Evolutionary conservation across 306 rosid genomes (phyloP).

Genomic region (Rosa rugosa): DNA sequence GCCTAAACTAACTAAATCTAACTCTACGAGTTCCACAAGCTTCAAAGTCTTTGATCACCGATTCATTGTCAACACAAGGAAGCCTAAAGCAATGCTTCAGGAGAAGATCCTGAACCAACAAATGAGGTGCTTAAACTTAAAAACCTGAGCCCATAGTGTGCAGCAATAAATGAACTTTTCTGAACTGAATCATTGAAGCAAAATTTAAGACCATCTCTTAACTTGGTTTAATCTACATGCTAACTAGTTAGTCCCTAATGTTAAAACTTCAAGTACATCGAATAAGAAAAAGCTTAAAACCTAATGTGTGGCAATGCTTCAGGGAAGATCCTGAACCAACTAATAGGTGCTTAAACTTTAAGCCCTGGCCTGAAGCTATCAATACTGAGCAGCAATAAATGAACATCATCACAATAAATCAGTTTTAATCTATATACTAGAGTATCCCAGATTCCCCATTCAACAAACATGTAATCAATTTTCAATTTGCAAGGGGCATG

Average conservation of each 20-base stretch:
- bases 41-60: too few relatives aligned
- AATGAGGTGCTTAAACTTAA: neutral
- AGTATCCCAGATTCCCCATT: neutral
- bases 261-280: neutral
- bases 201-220: neutral
- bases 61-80: too few relatives aligned
- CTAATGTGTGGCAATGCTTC: neutral
- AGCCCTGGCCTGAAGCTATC: neutral
- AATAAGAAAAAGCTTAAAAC: neutral
- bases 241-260: neutral
- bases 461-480: neutral
- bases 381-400: neutral
- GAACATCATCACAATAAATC: neutral
- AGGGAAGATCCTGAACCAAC: neutral
- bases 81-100: neutral
- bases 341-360: neutral
- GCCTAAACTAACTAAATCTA: too few relatives aligned
- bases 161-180: neutral
- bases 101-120: neutral
- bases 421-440: neutral
- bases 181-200: neutral
- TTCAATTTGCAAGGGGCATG: neutral
- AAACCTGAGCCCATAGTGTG: neutral
- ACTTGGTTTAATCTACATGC: neutral
- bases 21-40: too few relatives aligned